phyloP scores from a whole-genome alignment of 2,329 filamentous ascomycete species.

The Rhytidhysteron rufulum region DNA sequence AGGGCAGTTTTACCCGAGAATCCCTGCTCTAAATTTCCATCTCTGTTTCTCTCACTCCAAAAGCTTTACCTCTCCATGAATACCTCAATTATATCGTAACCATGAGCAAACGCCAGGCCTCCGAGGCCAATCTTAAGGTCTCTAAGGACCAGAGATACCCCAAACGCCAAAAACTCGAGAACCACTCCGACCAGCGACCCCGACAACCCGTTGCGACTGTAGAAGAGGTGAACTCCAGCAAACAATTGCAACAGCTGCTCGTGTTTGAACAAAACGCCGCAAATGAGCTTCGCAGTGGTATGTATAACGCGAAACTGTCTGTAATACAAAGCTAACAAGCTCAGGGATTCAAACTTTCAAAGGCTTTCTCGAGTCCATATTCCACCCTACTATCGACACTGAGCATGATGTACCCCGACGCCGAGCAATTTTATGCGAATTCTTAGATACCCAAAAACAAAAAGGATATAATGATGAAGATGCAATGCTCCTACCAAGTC shows the following conservation, averaged over 20 bases:
- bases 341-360: constrained; percentile 67
- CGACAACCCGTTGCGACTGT: constrained; percentile 14
- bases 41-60: no score
- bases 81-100: no score
- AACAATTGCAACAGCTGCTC: constrained; percentile 33
- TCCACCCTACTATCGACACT: constrained; percentile 53
- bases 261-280: constrained; percentile 34
- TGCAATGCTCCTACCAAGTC: constrained; percentile 66
- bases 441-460: constrained; percentile 58
- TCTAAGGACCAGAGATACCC: constrained; percentile 18
- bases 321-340: constrained; percentile 8
- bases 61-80: no score
- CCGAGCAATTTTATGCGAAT: constrained; percentile 63
- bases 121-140: constrained; percentile 23
- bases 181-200: constrained; percentile 21
- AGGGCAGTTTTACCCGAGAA: no score
- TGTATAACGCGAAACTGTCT: background rate
- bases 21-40: no score
- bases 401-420: constrained; percentile 46
- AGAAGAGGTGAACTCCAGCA: constrained; percentile 30
- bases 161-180: constrained; percentile 30
- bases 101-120: constrained; percentile 29
- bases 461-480: constrained; percentile 51
- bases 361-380: constrained; percentile 61
- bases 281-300: constrained; percentile 27